These are phyloP conservation scores for Stachybotrys elegans DNA, from an alignment of 2,329 filamentous ascomycete species.

Conservation along the genomic window DNA sequence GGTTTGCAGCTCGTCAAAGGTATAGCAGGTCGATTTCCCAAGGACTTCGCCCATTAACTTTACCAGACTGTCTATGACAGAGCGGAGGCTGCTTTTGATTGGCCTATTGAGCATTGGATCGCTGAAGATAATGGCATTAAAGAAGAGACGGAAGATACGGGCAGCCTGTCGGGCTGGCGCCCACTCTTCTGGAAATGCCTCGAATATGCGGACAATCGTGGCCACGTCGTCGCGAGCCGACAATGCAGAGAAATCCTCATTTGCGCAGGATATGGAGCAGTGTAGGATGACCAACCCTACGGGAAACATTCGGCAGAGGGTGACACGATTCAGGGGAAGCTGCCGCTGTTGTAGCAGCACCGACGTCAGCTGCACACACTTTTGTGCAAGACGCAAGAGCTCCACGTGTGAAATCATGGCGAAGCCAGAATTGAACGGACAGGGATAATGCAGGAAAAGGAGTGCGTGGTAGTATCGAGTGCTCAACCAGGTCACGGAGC, in stretches of 20 bases:
- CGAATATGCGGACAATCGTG: conserved; percentile 27
- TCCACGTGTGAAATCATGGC: conserved; percentile 24
- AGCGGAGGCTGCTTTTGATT: neutral
- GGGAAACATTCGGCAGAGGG: conserved; percentile 33
- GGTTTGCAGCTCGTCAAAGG: neutral
- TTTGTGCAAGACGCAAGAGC: conserved; percentile 32
- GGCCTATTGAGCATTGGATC: neutral
- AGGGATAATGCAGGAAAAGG: conserved; percentile 36
- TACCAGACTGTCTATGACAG: neutral
- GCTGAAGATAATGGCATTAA: neutral
- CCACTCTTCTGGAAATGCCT: conserved; percentile 33
- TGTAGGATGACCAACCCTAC: conserved; percentile 32
- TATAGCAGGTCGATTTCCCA: neutral
- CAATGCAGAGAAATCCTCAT: conserved; percentile 15
- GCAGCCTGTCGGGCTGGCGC: conserved; percentile 26
- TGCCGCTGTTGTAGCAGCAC: conserved; percentile 36
- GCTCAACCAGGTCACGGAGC: conserved; percentile 37
- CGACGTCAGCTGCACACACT: conserved; percentile 36
- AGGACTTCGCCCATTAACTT: neutral
- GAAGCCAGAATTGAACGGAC: conserved; percentile 30
- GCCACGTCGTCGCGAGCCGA: conserved; percentile 28
- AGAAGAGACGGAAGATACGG: conserved; percentile 25
- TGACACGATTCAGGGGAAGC: conserved; percentile 37
- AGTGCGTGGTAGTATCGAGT: conserved; percentile 40
- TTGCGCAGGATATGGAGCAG: conserved; percentile 9